Base-by-base conservation (phyloP, 495 filamentous ascomycete species). In the Penicillium arizonense region DNA sequence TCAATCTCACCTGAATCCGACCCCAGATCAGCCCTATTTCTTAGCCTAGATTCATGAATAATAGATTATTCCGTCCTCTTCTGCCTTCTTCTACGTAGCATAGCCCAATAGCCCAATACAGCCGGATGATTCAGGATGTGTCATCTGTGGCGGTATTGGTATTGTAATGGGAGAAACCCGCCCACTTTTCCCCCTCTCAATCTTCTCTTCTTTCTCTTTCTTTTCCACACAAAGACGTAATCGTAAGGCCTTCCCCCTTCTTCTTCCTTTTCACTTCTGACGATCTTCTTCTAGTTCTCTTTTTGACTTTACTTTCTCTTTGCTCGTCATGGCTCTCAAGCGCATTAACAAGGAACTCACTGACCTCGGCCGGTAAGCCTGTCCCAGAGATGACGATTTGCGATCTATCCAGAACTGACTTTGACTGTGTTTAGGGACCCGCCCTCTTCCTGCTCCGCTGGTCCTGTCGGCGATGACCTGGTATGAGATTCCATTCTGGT, bases 321-420 rank as follows among this genome's bases (percentile, higher is more conserved):
- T 40, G 32, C 28, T 65, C 73, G 74, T 64, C 63, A 98, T 98
- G 94, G 94, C 94, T 78, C 87, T 98, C 70, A 98, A 98, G 90
- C 84, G 94, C 74, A 98, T 98, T 80, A 97, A 96, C 86, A 98
- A 97, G 87, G 94, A 98, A 83, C 88, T 98, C 77, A 89, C 91
- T 78, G 94, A 98, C 70, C 86, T 98, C 69, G 94, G 94, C 80
- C 91, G 94, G 93, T 98, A 96, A 71, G 84, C 49, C 51, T 58
- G 33, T 55, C 32, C 30, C 43, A 30, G 28, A 30, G 45, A 40
- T 41, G 39, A 54, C 28, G 20, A 18, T 33, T 24, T 24, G 34
- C n/a, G 18, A 20, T 14, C 37, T 28, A 35, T 41, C 16, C 34
- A 45, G 55, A 24, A 56, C 58, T 58, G 45, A 61, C 43, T 38